Evolutionary conservation across 305 asterid species (phyloP).

Genomic region (Solanum hybrid): DNA sequence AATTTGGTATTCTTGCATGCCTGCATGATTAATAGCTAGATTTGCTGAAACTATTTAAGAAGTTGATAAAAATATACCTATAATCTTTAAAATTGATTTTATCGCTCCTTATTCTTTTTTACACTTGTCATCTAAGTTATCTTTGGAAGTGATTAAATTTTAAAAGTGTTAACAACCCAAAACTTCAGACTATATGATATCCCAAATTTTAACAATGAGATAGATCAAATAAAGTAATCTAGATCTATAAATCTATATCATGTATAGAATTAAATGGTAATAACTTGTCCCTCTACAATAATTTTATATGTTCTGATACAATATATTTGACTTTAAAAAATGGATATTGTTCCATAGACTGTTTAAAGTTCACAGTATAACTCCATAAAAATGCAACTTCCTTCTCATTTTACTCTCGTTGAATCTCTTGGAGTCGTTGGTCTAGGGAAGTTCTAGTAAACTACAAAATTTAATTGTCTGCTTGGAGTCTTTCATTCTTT

Average conservation of each 20-base stretch:
- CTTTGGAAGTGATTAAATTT: background rate
- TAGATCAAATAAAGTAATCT: background rate
- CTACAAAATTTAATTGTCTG: background rate
- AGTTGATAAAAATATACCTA: background rate
- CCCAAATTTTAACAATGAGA: background rate
- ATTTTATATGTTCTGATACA: background rate
- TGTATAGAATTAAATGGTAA: background rate
- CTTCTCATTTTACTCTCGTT: background rate
- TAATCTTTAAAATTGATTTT: too few relatives aligned
- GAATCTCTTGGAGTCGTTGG: background rate
- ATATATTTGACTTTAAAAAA: background rate
- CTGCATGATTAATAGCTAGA: background rate
- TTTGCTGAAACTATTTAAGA: background rate
- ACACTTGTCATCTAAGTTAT: background rate
- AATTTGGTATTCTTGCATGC: background rate
- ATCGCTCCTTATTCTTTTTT: background rate
- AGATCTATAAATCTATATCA: background rate
- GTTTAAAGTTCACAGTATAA: background rate
- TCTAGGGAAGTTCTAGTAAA: background rate
- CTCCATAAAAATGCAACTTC: background rate
- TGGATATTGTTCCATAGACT: background rate
- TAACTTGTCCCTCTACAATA: background rate
- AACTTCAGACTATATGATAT: background rate
- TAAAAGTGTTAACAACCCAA: background rate
- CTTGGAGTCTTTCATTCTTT: background rate